Percentiles rank a stretch among this genome's conserved stretches.
Evolutionary conservation across 139 green algal species (phyloP).

Genomic region (Chlorella sp.): DNA sequence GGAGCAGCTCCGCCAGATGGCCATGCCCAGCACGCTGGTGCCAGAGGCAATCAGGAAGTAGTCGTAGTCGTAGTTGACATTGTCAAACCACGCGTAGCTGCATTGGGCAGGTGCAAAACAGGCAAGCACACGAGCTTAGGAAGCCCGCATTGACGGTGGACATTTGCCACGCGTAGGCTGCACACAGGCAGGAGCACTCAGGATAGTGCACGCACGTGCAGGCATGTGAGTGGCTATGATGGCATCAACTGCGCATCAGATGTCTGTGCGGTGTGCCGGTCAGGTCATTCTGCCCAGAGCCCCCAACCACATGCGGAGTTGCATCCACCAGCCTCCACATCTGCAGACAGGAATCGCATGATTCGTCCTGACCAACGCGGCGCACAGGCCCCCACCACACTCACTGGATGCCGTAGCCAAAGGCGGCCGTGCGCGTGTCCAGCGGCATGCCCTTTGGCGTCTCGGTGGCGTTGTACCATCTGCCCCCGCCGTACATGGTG

Average conservation of each 20-base stretch:
- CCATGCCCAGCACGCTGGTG: conserved; percentile 16
- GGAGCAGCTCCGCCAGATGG: conserved; percentile 14
- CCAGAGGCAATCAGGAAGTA: conserved; percentile 25
- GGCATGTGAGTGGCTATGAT: neutral
- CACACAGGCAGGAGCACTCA: neutral
- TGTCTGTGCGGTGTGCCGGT: neutral
- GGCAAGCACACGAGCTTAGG: neutral
- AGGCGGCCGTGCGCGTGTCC: neutral
- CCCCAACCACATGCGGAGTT: neutral
- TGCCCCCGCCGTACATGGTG: conserved; percentile 18
- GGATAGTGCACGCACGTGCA: neutral
- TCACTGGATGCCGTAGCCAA: conserved; percentile 20
- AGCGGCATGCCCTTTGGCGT: neutral
- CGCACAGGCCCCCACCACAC: neutral
- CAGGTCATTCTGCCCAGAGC: neutral
- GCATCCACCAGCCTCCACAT: neutral
- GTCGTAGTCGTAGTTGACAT: conserved; percentile 26
- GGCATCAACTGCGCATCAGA: too few relatives aligned
- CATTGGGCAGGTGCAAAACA: neutral
- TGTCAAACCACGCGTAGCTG: conserved; percentile 31
- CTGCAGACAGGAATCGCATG: too few relatives aligned
- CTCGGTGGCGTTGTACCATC: conserved; percentile 8
- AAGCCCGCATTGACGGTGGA: too few relatives aligned
- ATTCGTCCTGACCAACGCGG: too few relatives aligned
- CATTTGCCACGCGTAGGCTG: neutral